Percentiles rank a stretch among this genome's conserved stretches.
Evolutionary conservation across 495 filamentous ascomycete genomes (phyloP).

Genomic region (Baudoinia panamericana): DNA sequence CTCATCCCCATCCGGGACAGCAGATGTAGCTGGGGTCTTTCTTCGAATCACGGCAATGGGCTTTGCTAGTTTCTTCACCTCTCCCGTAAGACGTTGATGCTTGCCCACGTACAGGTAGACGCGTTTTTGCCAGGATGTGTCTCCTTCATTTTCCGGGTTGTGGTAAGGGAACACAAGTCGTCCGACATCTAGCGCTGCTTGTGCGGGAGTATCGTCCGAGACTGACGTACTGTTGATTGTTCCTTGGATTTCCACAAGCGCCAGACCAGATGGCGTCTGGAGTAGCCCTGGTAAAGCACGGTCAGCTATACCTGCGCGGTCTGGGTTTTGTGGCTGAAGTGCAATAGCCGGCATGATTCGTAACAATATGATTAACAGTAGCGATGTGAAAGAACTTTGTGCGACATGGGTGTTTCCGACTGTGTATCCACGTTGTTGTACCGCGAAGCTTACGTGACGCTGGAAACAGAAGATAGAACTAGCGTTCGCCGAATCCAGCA

Average conservation of each 20-base stretch:
- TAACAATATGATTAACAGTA: too few relatives aligned
- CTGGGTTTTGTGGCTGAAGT: slow-evolving; percentile 23
- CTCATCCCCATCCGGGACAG: slow-evolving; percentile 27
- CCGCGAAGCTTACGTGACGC: too few relatives aligned
- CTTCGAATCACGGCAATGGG: slow-evolving; percentile 65
- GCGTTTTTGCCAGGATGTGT: slow-evolving; percentile 69
- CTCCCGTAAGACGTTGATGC: slow-evolving; percentile 80
- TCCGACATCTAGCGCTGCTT: slow-evolving; percentile 45
- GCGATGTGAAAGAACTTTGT: too few relatives aligned
- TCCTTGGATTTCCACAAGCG: slow-evolving; percentile 83
- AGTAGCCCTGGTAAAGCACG: slow-evolving; percentile 70
- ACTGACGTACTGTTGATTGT: slow-evolving; percentile 69
- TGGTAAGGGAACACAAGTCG: slow-evolving; percentile 68
- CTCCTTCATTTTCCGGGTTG: slow-evolving; percentile 35
- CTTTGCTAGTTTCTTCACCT: slow-evolving; percentile 70
- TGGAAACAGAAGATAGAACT: too few relatives aligned
- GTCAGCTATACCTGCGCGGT: slow-evolving; percentile 15
- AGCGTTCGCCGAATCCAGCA: too few relatives aligned
- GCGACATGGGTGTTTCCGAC: too few relatives aligned
- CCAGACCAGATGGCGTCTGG: slow-evolving; percentile 67
- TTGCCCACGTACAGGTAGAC: slow-evolving; percentile 79
- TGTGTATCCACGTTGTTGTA: too few relatives aligned
- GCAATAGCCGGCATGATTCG: slow-evolving; percentile 54
- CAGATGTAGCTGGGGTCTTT: slow-evolving; percentile 23
- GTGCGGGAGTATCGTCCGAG: too few relatives aligned